Percentiles rank a stretch among this genome's conserved stretches.
Conservation (phyloP, 805 yeast species). For the Brettanomyces sp. region DNA sequence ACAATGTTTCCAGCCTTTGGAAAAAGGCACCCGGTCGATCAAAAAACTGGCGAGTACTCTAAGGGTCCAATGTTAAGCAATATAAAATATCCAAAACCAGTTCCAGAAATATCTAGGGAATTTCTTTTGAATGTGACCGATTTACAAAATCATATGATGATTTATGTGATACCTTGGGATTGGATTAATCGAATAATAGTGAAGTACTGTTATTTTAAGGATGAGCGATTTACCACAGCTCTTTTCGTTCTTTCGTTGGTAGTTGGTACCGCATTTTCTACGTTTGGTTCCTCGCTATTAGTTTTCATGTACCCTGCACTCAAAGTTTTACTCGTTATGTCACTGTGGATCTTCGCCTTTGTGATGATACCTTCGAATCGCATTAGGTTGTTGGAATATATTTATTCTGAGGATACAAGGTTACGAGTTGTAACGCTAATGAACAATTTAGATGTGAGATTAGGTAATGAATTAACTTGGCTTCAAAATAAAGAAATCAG, state of each 20-base stretch:
- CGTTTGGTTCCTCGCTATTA: constrained; percentile 20
- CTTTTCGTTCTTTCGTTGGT: constrained; percentile 30
- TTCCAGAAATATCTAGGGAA: constrained; percentile 70
- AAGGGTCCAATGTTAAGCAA: constrained; percentile 41
- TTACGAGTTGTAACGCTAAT: constrained; percentile 37
- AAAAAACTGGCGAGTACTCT: constrained; percentile 27
- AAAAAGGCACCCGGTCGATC: constrained; percentile 55
- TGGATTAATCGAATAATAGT: constrained; percentile 36
- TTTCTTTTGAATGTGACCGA: constrained; percentile 74
- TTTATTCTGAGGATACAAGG: constrained; percentile 61
- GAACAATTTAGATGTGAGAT: constrained; percentile 37
- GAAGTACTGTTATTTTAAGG: constrained; percentile 54
- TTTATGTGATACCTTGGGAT: constrained; percentile 59
- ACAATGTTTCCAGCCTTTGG: constrained; percentile 63
- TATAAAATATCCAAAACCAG: constrained; percentile 54
- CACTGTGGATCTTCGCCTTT: constrained; percentile 41
- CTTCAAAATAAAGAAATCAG: constrained; percentile 32
- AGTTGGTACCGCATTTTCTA: constrained; percentile 12
- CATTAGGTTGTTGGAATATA: constrained; percentile 32
- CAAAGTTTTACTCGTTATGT: constrained; percentile 25
- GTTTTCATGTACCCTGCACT: constrained; percentile 15
- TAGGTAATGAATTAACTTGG: constrained; percentile 30
- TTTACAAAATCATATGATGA: constrained; percentile 69
- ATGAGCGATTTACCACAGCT: constrained; percentile 49
- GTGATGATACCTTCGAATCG: constrained; percentile 48